Conservation (phyloP, 345 rosid genomes). For the Hibiscus trionum region DNA sequence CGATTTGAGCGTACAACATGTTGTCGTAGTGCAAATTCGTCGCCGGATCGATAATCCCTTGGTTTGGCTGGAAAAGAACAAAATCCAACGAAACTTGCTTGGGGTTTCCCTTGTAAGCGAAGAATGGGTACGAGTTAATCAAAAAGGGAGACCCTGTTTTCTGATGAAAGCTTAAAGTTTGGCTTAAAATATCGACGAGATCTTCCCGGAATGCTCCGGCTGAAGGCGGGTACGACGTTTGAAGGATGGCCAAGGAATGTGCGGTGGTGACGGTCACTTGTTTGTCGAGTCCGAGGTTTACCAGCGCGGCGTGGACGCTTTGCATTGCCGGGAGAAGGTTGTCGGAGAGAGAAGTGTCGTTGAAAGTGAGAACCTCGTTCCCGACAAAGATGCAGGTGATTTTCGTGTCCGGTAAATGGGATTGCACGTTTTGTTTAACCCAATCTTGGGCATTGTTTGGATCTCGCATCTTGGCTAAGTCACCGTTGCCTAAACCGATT, state of each 20-base stretch:
- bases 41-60: constrained; percentile 57
- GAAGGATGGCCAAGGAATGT: constrained; percentile 61
- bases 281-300: constrained; percentile 51
- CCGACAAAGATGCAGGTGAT: constrained; percentile 77
- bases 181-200: constrained; percentile 37
- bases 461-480: constrained; percentile 52
- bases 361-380: constrained; percentile 74
- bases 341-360: constrained; percentile 53
- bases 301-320: constrained; percentile 57
- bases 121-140: constrained; percentile 90
- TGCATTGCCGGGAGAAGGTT: constrained; percentile 81
- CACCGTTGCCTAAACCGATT: constrained; percentile 69
- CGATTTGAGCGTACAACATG: constrained; percentile 92
- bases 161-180: constrained; percentile 56
- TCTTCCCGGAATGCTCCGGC: constrained; percentile 67
- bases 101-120: constrained; percentile 82
- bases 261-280: constrained; percentile 72
- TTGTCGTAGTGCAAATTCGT: constrained; percentile 71
- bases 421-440: constrained; percentile 64
- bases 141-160: constrained; percentile 67
- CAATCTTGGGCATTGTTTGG: constrained; percentile 50
- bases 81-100: constrained; percentile 65
- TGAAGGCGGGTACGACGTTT: constrained; percentile 82
- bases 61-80: constrained; percentile 68
- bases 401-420: constrained; percentile 69